phyloP scores from a whole-genome alignment of 2,329 filamentous ascomycete species.

The Pseudogymnoascus sp. region DNA sequence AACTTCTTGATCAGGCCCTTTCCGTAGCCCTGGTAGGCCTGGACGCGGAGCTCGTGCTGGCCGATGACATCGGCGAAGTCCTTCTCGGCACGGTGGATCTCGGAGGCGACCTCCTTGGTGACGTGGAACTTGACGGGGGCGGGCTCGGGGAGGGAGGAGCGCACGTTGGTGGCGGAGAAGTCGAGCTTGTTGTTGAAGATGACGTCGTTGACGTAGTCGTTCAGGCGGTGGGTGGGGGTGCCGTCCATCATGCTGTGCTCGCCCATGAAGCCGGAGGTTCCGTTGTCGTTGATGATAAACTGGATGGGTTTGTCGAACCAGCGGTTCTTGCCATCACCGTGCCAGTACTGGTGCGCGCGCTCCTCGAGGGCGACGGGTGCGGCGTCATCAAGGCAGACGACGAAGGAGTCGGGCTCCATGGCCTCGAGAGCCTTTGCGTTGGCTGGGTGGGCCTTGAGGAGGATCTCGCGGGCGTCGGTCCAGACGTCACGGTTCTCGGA shows the following conservation, averaged over 20 bases:
- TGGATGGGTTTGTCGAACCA: slow-evolving; percentile 98
- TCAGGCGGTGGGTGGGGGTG: slow-evolving; percentile 92
- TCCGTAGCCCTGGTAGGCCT: slow-evolving; percentile 94
- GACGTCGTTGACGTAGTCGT: slow-evolving; percentile 85
- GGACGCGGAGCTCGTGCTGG: slow-evolving; percentile 84
- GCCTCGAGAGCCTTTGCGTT: slow-evolving; percentile 73
- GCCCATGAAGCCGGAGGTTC: slow-evolving; percentile 93
- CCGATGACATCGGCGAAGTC: slow-evolving; percentile 80
- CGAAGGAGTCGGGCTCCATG: slow-evolving; percentile 83
- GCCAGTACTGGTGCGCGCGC: slow-evolving; percentile 95
- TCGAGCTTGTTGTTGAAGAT: slow-evolving; percentile 95
- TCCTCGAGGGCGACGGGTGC: slow-evolving; percentile 89
- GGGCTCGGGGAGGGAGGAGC: slow-evolving; percentile 80
- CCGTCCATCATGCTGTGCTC: slow-evolving; percentile 99
- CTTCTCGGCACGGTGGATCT: slow-evolving; percentile 69
- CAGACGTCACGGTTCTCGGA: slow-evolving; percentile 91
- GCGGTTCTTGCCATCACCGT: slow-evolving; percentile 89
- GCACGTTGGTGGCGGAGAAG: slow-evolving; percentile 69
- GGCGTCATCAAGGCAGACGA: slow-evolving; percentile 90
- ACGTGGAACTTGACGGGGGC: slow-evolving; percentile 71
- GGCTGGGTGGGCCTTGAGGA: slow-evolving; percentile 68
- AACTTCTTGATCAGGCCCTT: slow-evolving; percentile 99
- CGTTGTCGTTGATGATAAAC: slow-evolving; percentile 98
- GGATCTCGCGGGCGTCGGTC: slow-evolving; percentile 72
- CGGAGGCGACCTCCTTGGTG: slow-evolving; percentile 63